Percentiles rank a stretch among this genome's conserved stretches.
Evolutionary conservation across 495 filamentous ascomycete species (phyloP).

Genomic region (Aspergillus panamensis): DNA sequence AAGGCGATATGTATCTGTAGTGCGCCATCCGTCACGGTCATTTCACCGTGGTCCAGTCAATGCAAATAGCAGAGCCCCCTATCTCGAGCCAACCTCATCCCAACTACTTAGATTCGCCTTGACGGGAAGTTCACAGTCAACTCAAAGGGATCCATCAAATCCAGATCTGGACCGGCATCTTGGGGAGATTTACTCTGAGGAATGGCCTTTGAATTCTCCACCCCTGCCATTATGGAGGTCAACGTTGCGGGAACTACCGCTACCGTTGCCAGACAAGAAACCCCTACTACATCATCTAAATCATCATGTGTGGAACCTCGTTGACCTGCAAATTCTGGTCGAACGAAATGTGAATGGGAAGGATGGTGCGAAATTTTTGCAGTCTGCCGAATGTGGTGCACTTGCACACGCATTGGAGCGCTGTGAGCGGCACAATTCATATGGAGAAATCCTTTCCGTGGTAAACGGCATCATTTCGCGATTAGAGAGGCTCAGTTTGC

Average conservation of each 20-base stretch:
- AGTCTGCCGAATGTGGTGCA: background rate
- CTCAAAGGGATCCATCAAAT: background rate
- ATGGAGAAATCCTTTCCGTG: conserved; percentile 28
- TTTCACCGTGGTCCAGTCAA: conserved; percentile 1
- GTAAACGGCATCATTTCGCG: conserved; percentile 31
- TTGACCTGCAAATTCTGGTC: conserved; percentile 17
- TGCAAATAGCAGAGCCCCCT: conserved; percentile 3
- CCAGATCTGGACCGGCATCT: conserved; percentile 10
- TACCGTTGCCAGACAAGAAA: background rate
- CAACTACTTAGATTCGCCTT: conserved; percentile 34
- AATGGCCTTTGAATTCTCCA: conserved; percentile 26
- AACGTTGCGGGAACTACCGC: background rate
- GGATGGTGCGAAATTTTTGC: conserved; percentile 8
- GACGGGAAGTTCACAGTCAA: conserved; percentile 18
- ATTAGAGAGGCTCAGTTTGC: conserved; percentile 17
- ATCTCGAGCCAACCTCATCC: conserved; percentile 26
- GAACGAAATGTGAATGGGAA: conserved; percentile 23
- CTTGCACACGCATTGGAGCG: conserved; percentile 14
- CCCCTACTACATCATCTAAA: background rate
- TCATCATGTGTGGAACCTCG: conserved; percentile 9
- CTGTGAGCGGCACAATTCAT: conserved; percentile 20
- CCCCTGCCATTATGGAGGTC: conserved; percentile 25
- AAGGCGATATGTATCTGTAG: background rate
- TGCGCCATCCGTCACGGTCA: conserved; percentile 11
- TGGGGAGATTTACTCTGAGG: conserved; percentile 18